Percentiles rank a stretch among this genome's conserved stretches.
phyloP scores from a whole-genome alignment of 2,329 filamentous ascomycete species.

The Phaeosphaeria sp. region DNA sequence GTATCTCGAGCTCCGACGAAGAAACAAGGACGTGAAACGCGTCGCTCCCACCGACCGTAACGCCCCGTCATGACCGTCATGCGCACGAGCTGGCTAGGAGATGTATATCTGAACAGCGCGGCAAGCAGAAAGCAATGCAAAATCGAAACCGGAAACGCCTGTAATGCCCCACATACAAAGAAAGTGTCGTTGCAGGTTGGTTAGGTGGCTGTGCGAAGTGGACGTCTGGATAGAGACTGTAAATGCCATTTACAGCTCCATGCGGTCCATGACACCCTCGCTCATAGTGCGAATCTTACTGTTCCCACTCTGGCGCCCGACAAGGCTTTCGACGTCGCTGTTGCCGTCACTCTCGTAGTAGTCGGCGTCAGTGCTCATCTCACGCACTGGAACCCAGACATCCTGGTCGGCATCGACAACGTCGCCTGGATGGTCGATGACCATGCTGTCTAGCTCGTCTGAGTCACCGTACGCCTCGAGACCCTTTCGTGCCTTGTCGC shows the following conservation, averaged over 20 bases:
- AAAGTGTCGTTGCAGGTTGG: not conserved
- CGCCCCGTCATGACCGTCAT: conserved; percentile 22
- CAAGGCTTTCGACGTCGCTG: conserved; percentile 43
- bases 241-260: conserved; percentile 54
- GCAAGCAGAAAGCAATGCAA: not conserved
- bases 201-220: no score
- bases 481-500: conserved; percentile 63
- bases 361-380: conserved; percentile 40
- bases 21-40: conserved; percentile 21
- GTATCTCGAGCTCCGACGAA: conserved; percentile 28
- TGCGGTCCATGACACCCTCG: conserved; percentile 60
- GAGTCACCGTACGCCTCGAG: conserved; percentile 52
- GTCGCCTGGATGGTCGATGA: conserved; percentile 47
- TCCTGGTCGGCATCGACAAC: conserved; percentile 49
- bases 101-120: conserved; percentile 3
- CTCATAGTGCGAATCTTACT: conserved; percentile 59
- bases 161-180: not conserved
- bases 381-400: conserved; percentile 39
- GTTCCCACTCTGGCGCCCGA: conserved; percentile 42
- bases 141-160: conserved; percentile 2
- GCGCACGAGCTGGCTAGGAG: conserved; percentile 20
- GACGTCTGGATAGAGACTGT: not conserved
- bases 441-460: conserved; percentile 52
- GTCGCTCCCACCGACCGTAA: conserved; percentile 34
- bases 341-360: conserved; percentile 40